A percentile compares a stretch with the other conserved stretches of the same genome.
Evolutionary conservation across 176 grass and related monocot species (phyloP).

Genomic region (Saccharum officinarum): DNA sequence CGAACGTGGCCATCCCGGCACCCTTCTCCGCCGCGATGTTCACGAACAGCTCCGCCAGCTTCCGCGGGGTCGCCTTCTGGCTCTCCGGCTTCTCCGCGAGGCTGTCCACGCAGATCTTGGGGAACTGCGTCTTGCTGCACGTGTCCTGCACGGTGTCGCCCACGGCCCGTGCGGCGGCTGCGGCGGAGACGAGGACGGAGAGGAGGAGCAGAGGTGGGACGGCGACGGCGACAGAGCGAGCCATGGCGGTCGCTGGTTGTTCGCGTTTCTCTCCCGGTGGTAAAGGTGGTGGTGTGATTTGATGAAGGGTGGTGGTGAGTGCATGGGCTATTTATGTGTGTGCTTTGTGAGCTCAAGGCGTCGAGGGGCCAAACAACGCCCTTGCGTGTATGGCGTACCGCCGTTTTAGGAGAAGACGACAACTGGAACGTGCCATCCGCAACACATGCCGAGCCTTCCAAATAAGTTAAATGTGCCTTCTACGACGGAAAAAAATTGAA

Average conservation of each 20-base stretch:
- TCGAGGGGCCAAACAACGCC: background rate
- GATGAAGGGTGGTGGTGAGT: too few relatives aligned
- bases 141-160: conserved; percentile 27
- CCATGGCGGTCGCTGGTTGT: background rate
- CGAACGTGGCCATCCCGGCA: conserved; percentile 29
- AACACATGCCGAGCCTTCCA: background rate
- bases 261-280: background rate
- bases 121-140: conserved; percentile 50
- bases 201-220: conserved; percentile 3
- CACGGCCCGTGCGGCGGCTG: background rate
- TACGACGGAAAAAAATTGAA: too few relatives aligned
- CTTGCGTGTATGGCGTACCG: background rate
- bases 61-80: conserved; percentile 29
- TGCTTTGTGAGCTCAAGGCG: background rate
- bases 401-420: background rate
- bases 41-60: conserved; percentile 47
- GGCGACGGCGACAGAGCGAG: background rate
- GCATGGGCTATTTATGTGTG: background rate
- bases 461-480: background rate
- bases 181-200: background rate
- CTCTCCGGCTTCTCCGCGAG: conserved; percentile 30
- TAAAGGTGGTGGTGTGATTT: too few relatives aligned
- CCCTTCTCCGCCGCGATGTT: conserved; percentile 34
- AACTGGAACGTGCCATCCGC: background rate
- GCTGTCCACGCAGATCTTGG: conserved; percentile 25